Percentiles rank a stretch among this genome's conserved stretches.
phyloP scores from a whole-genome alignment of 2,329 filamentous ascomycete genomes.

The Zarea fungicola region DNA sequence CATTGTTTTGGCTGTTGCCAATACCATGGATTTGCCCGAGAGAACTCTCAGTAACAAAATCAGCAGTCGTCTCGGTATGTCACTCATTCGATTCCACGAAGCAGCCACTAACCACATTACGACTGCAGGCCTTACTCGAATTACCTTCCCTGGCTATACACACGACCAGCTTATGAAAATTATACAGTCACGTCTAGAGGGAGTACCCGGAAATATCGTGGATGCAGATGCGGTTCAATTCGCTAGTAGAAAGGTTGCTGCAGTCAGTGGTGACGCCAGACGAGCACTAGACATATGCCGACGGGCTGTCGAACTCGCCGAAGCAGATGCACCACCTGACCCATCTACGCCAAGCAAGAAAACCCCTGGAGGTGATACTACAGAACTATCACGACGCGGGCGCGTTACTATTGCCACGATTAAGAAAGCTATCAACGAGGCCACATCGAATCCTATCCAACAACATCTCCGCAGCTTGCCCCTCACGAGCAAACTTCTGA shows the following conservation, averaged over 20 bases:
- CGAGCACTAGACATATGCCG: conserved; percentile 93
- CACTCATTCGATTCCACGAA: not conserved
- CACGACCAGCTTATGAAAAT: conserved; percentile 97
- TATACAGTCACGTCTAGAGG: conserved; percentile 86
- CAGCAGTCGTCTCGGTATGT: conserved; percentile 70
- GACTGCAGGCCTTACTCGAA: conserved; percentile 78
- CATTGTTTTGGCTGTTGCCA: conserved; percentile 94
- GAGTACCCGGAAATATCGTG: conserved; percentile 83
- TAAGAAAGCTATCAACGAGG: conserved; percentile 91
- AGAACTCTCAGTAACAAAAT: conserved; percentile 97
- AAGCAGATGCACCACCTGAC: conserved; percentile 56
- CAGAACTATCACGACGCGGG: conserved; percentile 25
- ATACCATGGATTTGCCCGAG: conserved; percentile 98
- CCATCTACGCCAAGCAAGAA: conserved; percentile 59
- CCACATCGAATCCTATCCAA: conserved; percentile 86
- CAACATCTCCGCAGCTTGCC: conserved; percentile 81
- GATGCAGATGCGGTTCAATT: conserved; percentile 94
- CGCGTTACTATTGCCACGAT: conserved; percentile 89
- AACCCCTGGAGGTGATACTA: conserved; percentile 21
- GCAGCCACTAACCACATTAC: conserved; percentile 31
- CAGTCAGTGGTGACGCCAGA: conserved; percentile 89
- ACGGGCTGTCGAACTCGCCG: conserved; percentile 89
- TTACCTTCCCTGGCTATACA: conserved; percentile 95
- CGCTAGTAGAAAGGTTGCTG: conserved; percentile 91
- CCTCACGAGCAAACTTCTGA: conserved; percentile 75